These are phyloP conservation scores for Lactarius sp. DNA, from an alignment of 768 basidiomycete genomes.

Conservation along the genomic window DNA sequence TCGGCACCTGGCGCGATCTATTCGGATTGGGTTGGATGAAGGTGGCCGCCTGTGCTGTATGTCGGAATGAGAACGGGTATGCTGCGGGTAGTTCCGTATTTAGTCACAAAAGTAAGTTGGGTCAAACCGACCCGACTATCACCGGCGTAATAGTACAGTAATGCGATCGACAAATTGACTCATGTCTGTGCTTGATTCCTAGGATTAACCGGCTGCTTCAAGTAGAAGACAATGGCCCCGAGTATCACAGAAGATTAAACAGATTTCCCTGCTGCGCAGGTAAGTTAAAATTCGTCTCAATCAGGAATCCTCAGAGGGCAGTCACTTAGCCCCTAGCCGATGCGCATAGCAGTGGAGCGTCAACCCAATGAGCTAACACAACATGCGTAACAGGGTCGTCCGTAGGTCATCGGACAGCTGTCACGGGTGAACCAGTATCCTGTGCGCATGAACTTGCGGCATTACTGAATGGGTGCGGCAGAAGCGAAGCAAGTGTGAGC, in stretches of 20 bases:
- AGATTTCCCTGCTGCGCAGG: constrained; percentile 14
- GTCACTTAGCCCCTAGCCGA: neutral
- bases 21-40: neutral
- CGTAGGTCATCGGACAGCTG: neutral
- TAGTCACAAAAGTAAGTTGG: constrained; percentile 3
- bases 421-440: neutral
- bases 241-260: constrained; percentile 9
- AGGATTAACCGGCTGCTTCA: constrained; percentile 10
- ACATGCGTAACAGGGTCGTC: neutral
- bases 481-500: neutral
- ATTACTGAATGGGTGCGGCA: neutral
- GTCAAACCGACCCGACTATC: neutral
- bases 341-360: neutral
- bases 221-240: neutral
- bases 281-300: neutral
- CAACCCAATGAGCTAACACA: neutral
- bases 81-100: neutral
- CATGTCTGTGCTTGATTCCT: constrained; percentile 12
- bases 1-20: neutral
- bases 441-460: neutral
- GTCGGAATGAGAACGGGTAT: neutral
- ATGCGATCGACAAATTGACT: constrained; percentile 9
- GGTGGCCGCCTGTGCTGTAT: neutral
- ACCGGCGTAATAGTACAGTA: neutral
- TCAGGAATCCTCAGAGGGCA: neutral